Evolutionary conservation across 192 early-diverging fungal species (phyloP), one percentile per base, ranked within the genome.

Genomic region (Umbelopsis isabellina): DNA sequence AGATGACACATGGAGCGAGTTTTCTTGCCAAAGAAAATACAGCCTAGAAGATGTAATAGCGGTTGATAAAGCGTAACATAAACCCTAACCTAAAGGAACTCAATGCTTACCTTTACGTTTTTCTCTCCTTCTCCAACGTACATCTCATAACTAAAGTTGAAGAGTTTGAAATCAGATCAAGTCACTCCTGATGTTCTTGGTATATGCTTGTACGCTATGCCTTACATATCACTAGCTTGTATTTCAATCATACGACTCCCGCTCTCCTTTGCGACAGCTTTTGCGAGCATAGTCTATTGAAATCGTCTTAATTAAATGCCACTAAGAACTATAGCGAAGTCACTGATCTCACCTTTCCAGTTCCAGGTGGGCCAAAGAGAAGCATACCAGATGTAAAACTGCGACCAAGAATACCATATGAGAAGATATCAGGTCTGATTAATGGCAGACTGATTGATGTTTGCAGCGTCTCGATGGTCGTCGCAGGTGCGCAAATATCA

Each of bases 61-160:
- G 4, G 22, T 67, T 22, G 5, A 20, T 15, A 47, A 30, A 48
- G 51, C 51, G 22, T n/a, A 27, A 25, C 12, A 6, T 20, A 12
- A 15, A n/a, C 33, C 41, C 15, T 16, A 35, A 12, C 12, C 33
- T 61, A 25, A n/a, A 16, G 27, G 2, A 11, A 16, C 21, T 68
- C 10, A 20, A 51, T 46, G 15, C 49, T 68, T 72, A 79, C 77
- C 74, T 75, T 83, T 10, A 96, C 96, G 68, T 96, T 95, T 84
- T 99, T 99, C 75, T 99, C 97, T 20, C 95, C 94, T 77, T 99
- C 95, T 20, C 97, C 97, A 22, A 97, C 92, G 77, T 95, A 95
- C 85, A 93, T 95, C 75, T 92, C 90, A 68, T 90, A 90, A 30
- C 75, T 76, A 61, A 25, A 55, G 23, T 23, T 30, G 27, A 30